Evolutionary conservation across 257 asterid genomes (phyloP), one percentile per base, ranked within the genome.

Genomic region (Solanum phureja): DNA sequence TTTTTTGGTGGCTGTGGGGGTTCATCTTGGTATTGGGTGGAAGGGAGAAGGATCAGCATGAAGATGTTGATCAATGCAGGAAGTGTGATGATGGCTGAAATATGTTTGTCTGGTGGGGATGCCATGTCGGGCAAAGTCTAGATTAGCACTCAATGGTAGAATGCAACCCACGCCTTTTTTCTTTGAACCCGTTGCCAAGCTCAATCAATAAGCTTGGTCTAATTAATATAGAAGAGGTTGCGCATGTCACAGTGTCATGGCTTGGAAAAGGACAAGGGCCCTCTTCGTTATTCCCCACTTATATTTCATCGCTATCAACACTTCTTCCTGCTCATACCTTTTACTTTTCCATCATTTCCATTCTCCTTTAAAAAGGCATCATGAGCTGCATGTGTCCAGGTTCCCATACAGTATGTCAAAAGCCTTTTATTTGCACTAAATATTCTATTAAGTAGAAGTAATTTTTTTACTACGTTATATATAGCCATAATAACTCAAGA

Each of bases 301-400:
- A 24, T 76, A 92, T 90, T 95, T 92, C 93, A 90, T 89, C 52
- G 86, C 93, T 85, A 91, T 91, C 93, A 92, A 71, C 93, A 91
- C 64, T 27, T 31, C 86, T 42, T 90, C 94, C 92, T 88, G 92
- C 97, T 95, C 95, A 93, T 85, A 95, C 94, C 97, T 95, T 95
- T 95, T 95, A 95, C 96, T 89, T 88, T 35, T 86, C 90, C 96
- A 93, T 95, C 98, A 95, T 92, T 85, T 94, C 96, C 97, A 92
- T 87, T 40, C 83, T 44, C 44, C 83, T 18, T 71, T 85, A 37
- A 29, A 85, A 66, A 66, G 68, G 42, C 40, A 81, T 46, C 18
- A 8, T 46, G 19, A 35, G 24, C 10, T 81, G 85, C 85, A 81
- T 31, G 18, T 29, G 29, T 29, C 29, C 68, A 46, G 42, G 85